phyloP scores from a whole-genome alignment of 2,329 filamentous ascomycete species.

The Fusarium incarnatum region DNA sequence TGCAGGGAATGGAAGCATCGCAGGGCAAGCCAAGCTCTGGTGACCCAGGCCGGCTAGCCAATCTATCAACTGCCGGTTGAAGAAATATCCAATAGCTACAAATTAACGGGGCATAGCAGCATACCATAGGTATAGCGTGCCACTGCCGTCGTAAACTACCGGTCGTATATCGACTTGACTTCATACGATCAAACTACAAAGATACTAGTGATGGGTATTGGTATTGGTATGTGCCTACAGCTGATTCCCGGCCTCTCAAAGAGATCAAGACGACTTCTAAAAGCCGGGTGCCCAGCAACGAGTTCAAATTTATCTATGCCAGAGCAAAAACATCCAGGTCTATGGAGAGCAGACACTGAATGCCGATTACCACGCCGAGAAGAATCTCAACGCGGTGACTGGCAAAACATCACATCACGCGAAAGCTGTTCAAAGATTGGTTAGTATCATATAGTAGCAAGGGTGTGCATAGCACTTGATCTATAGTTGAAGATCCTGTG shows the following conservation, averaged over 20 bases:
- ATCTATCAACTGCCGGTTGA: constrained; percentile 32
- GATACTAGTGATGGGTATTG: not conserved
- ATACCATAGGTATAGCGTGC: not conserved
- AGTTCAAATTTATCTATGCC: constrained; percentile 63
- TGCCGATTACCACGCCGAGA: constrained; percentile 59
- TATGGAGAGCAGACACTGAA: constrained; percentile 59
- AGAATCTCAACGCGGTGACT: constrained; percentile 50
- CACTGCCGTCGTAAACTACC: constrained; percentile 5
- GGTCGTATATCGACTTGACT: not conserved
- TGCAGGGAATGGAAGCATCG: constrained; percentile 1
- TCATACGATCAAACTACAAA: not conserved
- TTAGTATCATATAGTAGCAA: constrained; percentile 25
- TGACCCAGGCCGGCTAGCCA: constrained; percentile 13
- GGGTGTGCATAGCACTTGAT: constrained; percentile 4
- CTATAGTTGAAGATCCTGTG: not conserved
- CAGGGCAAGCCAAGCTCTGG: not conserved
- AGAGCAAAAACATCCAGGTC: constrained; percentile 67
- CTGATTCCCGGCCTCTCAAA: constrained; percentile 67
- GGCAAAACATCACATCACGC: constrained; percentile 44
- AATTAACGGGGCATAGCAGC: not conserved
- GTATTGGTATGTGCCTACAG: constrained; percentile 63
- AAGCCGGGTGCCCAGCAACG: constrained; percentile 68
- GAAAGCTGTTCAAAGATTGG: not conserved
- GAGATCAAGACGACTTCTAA: constrained; percentile 67
- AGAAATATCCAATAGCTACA: not conserved